Conservation (phyloP, 306 rosid species). For the Quercus alba region DNA sequence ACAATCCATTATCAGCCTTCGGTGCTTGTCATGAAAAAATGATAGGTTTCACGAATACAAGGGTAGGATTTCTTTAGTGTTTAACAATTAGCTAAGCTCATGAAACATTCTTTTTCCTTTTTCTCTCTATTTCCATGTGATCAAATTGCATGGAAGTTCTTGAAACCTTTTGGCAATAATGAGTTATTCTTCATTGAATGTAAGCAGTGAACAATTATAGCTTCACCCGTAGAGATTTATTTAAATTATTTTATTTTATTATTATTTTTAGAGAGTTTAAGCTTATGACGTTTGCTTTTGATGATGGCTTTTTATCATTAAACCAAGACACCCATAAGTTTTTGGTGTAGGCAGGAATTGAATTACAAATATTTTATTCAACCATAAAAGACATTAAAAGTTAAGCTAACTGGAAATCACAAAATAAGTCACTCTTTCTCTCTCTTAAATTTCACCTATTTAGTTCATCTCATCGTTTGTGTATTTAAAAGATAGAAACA, state of each 20-base stretch:
- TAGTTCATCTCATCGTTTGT: not conserved
- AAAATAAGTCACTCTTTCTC: no score
- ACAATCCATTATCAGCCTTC: not conserved
- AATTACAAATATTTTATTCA: no score
- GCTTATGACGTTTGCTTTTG: accelerated
- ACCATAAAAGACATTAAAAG: no score
- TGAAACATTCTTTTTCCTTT: not conserved
- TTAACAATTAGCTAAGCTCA: not conserved
- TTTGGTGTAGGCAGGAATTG: accelerated
- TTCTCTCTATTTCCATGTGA: not conserved
- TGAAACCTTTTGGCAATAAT: not conserved
- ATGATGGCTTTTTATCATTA: accelerated
- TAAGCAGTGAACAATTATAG: conserved; percentile 16
- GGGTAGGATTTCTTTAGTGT: not conserved
- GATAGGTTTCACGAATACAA: not conserved
- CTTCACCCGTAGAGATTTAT: not conserved
- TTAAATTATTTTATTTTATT: conserved; percentile 12
- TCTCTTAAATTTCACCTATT: not conserved
- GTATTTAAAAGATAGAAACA: not conserved
- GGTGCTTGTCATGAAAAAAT: not conserved
- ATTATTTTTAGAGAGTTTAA: no score
- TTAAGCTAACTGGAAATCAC: no score
- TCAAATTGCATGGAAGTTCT: not conserved
- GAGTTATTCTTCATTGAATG: conserved; percentile 1
- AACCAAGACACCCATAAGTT: accelerated